Conservation (phyloP, 2,329 filamentous ascomycete genomes). For the Lasiodiplodia citricola region DNA sequence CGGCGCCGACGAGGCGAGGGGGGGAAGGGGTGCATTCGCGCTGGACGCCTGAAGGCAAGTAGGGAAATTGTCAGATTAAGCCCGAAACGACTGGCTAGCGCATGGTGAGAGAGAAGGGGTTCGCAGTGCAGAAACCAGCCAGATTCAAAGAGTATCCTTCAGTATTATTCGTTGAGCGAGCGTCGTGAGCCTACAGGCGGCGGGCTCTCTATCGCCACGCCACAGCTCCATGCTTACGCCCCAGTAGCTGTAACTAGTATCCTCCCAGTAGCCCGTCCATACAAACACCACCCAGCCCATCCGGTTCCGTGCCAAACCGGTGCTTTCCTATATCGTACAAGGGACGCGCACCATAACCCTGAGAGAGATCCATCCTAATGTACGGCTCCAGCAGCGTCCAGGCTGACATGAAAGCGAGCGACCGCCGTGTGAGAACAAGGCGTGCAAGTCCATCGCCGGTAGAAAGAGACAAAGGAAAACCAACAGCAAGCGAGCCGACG, state of each 20-base stretch:
- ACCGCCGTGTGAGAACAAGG: slow-evolving; percentile 13
- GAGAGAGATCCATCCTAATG: slow-evolving; percentile 19
- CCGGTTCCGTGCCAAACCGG: slow-evolving; percentile 20
- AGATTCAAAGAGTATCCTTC: neutral
- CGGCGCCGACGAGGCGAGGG: slow-evolving; percentile 13
- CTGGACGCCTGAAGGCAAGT: slow-evolving; percentile 2
- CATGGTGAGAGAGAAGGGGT: neutral
- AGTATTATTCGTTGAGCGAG: slow-evolving; percentile 24
- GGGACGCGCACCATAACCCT: slow-evolving; percentile 19
- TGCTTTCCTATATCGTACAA: slow-evolving; percentile 23
- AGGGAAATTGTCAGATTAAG: slow-evolving; percentile 24
- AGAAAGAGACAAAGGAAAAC: slow-evolving; percentile 18
- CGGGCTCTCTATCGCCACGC: slow-evolving; percentile 17
- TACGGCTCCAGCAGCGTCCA: slow-evolving; percentile 25
- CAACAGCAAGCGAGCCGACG: slow-evolving; percentile 6
- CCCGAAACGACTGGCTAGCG: slow-evolving; percentile 12
- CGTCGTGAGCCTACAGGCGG: slow-evolving; percentile 22
- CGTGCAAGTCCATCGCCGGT: slow-evolving; percentile 24
- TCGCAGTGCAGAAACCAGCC: neutral
- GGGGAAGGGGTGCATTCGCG: slow-evolving; percentile 11
- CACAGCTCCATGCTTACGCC: slow-evolving; percentile 15
- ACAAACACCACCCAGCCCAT: slow-evolving; percentile 10
- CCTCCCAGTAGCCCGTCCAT: slow-evolving; percentile 19
- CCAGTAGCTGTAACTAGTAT: slow-evolving; percentile 21
- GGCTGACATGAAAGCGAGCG: slow-evolving; percentile 27